These are phyloP conservation scores for Phaeosphaeriaceae sp. DNA, from an alignment of 2,329 filamentous ascomycete species.

Conservation along the genomic window DNA sequence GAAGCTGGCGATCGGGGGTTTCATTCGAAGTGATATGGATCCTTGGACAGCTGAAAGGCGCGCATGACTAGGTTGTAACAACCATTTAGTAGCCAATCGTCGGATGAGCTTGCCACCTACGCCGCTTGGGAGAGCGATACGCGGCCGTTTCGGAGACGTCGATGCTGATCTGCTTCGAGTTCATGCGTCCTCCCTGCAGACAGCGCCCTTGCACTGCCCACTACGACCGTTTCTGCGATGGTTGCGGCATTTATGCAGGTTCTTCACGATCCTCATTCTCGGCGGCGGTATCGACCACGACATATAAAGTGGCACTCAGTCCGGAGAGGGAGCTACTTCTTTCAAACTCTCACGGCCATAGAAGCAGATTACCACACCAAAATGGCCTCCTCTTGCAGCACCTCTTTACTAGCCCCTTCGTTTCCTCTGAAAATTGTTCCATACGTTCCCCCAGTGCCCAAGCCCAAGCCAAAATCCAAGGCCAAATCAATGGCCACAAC, in stretches of 20 bases:
- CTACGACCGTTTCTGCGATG: neutral
- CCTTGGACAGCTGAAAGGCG: too few relatives aligned
- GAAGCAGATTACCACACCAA: slow-evolving; percentile 7
- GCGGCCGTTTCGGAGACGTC: slow-evolving; percentile 16
- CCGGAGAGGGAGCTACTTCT: slow-evolving; percentile 9
- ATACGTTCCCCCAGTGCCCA: slow-evolving; percentile 12
- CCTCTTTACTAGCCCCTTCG: slow-evolving; percentile 3
- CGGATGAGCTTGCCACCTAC: neutral
- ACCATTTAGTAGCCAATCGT: too few relatives aligned
- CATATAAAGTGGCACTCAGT: slow-evolving; percentile 12
- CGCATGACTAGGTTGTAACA: too few relatives aligned
- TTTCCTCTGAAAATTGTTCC: slow-evolving; percentile 13
- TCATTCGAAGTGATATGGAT: too few relatives aligned
- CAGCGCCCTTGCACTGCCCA: neutral
- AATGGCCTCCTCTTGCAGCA: slow-evolving; percentile 14
- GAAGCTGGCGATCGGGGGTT: too few relatives aligned
- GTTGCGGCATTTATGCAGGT: too few relatives aligned
- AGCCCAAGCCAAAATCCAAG: slow-evolving; percentile 15
- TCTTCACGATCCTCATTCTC: too few relatives aligned
- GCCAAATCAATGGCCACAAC: slow-evolving; percentile 9
- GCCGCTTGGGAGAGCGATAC: neutral
- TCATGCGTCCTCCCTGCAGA: too few relatives aligned
- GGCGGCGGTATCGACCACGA: slow-evolving; percentile 4
- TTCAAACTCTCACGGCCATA: neutral
- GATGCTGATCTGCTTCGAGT: slow-evolving; percentile 7